Evolutionary conservation across 441 rosid species (phyloP), one percentile per base, ranked within the genome.

Genomic region (Eutrema salsugineum): DNA sequence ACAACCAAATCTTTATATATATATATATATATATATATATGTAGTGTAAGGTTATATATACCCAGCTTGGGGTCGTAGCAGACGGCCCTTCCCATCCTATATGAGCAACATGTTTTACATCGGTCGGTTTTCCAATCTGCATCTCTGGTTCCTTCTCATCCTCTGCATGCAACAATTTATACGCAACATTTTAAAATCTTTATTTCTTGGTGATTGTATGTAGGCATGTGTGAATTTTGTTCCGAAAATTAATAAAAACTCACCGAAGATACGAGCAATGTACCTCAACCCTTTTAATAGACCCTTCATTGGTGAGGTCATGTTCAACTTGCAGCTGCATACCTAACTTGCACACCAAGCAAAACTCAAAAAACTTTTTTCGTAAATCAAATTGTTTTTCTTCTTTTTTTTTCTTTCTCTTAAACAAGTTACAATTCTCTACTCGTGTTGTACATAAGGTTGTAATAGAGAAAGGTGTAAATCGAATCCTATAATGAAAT

Each of bases 71-170:
- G 0, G 81, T 76, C 6, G 87, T 68, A 65, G 80, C 81, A 10
- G 97, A 84, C 12, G 91, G 91, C 5, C 88, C 97, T 68, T 95
- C 99, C 93, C 93, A 89, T 79, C 99, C 99, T 56, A 95, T 93
- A 59, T 95, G 99, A 50, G 98, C 95, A n/a, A 95, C 98, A 75
- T 95, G 99, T 85, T 93, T 95, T 61, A 95, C 99, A 80, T 95
- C 99, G 8, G 99, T 95, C 5, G 99, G 99, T 33, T 8, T 15
- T 62, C 99, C 99, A 73, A 95, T 95, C 75, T 86, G 86, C 79
- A 95, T 89, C 68, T 95, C 97, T 38, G 88, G 80, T 76, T 95
- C 96, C 68, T 89, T 87, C 55, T 87, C 98, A 72, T 85, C 80
- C 14, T 91, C 99, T 94, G 80, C 79, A 77, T 91, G 82, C 80